Evolutionary conservation across 768 basidiomycete genomes (phyloP).

Genomic region (Phylloporus arenicola): DNA sequence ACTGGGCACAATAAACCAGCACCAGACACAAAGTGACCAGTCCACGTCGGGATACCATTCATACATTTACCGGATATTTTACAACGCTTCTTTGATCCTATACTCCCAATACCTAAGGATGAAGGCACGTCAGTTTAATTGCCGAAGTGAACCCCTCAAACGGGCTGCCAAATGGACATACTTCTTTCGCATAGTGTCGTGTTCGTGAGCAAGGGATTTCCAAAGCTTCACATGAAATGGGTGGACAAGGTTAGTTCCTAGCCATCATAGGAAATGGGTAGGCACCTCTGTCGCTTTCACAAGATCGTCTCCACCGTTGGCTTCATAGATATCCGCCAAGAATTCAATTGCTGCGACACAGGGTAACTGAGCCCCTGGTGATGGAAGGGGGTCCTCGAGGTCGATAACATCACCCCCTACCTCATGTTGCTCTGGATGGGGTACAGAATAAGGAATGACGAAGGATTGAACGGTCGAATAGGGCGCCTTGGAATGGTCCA

Average conservation of each 20-base stretch:
- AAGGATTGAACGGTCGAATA: slow-evolving; percentile 54
- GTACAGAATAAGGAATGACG: slow-evolving; percentile 56
- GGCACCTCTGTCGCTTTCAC: slow-evolving; percentile 46
- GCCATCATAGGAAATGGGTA: neutral
- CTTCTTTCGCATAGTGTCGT: slow-evolving; percentile 77
- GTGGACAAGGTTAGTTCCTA: slow-evolving; percentile 8
- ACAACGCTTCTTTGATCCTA: slow-evolving; percentile 52
- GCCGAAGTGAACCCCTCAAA: slow-evolving; percentile 11
- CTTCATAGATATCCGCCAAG: slow-evolving; percentile 71
- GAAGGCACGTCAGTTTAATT: slow-evolving; percentile 23
- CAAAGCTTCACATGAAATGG: slow-evolving; percentile 48
- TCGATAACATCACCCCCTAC: slow-evolving; percentile 50
- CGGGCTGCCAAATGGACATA: slow-evolving; percentile 29
- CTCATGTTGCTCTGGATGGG: slow-evolving; percentile 26
- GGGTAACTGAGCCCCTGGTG: slow-evolving; percentile 63
- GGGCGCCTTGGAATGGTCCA: slow-evolving; percentile 56
- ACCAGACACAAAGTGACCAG: slow-evolving; percentile 1
- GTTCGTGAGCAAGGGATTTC: slow-evolving; percentile 60
- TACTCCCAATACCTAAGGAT: slow-evolving; percentile 67
- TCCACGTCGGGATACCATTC: slow-evolving; percentile 5
- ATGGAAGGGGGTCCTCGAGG: slow-evolving; percentile 69
- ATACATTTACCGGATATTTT: slow-evolving; percentile 20
- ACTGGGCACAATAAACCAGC: neutral
- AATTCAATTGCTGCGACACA: slow-evolving; percentile 80
- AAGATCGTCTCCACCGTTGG: slow-evolving; percentile 43